Percentiles rank a stretch among this genome's conserved stretches.
These are phyloP conservation scores for Jaapia argillacea DNA, from an alignment of 768 basidiomycete species.

Conservation along the genomic window DNA sequence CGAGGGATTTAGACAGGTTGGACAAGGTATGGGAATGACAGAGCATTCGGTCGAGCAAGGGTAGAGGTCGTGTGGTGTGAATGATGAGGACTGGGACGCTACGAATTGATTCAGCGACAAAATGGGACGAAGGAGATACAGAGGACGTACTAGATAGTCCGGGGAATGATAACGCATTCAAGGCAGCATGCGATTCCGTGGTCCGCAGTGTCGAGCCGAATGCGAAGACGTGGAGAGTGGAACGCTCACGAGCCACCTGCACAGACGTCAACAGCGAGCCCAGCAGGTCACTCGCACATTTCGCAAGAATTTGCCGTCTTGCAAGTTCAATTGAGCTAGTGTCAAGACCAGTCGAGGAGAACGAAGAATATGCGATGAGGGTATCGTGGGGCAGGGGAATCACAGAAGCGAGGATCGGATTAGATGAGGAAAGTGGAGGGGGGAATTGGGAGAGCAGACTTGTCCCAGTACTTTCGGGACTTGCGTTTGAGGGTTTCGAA, in stretches of 20 bases:
- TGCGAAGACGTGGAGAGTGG: constrained; percentile 50
- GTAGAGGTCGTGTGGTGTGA: constrained; percentile 39
- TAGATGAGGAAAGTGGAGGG: constrained; percentile 23
- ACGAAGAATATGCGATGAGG: constrained; percentile 36
- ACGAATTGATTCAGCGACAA: background rate
- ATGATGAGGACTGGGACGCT: constrained; percentile 35
- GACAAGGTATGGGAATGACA: constrained; percentile 26
- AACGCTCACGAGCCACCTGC: constrained; percentile 31
- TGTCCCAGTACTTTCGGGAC: constrained; percentile 21
- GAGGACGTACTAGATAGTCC: constrained; percentile 33
- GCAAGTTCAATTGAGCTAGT: constrained; percentile 43
- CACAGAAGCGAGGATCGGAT: constrained; percentile 34
- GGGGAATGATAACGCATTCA: constrained; percentile 34
- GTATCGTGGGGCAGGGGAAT: constrained; percentile 34
- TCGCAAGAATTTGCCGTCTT: constrained; percentile 35
- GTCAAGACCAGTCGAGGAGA: constrained; percentile 15
- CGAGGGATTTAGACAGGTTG: constrained; percentile 22
- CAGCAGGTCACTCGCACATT: constrained; percentile 28
- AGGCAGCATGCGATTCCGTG: constrained; percentile 19
- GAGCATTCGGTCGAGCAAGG: constrained; percentile 43
- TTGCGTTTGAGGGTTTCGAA: constrained; percentile 12
- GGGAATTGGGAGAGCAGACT: constrained; percentile 18
- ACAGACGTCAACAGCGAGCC: constrained; percentile 44
- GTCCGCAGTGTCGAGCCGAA: constrained; percentile 27
- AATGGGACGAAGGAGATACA: background rate